Conservation (phyloP, 1,284 basidiomycete species). For the Moesziomyces parantarcticus region DNA sequence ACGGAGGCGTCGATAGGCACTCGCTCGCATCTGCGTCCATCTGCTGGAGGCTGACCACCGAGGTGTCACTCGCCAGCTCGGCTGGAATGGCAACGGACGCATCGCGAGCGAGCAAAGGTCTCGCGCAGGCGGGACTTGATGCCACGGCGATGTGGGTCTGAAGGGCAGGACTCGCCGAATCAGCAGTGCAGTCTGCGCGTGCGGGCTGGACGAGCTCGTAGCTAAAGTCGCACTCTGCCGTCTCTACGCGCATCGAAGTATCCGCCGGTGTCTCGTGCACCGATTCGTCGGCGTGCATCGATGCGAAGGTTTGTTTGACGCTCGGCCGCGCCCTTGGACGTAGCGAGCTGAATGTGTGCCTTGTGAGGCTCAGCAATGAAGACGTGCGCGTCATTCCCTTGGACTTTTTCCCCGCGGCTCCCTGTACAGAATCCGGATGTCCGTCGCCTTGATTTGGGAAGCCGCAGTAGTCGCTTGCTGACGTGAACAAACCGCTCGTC, state of each 20-base stretch:
- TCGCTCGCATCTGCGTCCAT: background rate
- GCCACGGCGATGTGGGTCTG: too few relatives aligned
- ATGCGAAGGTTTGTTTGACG: constrained; percentile 3
- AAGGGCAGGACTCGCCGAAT: too few relatives aligned
- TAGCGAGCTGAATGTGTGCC: constrained; percentile 12
- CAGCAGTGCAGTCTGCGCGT: background rate
- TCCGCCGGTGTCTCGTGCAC: background rate
- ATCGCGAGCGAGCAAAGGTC: background rate
- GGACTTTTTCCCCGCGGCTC: background rate
- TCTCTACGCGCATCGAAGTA: background rate
- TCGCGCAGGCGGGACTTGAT: too few relatives aligned
- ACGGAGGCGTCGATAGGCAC: constrained; percentile 3
- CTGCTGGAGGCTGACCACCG: background rate
- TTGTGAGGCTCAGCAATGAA: constrained; percentile 31
- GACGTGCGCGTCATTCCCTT: constrained; percentile 13
- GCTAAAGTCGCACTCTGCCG: constrained; percentile 21
- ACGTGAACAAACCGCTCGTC: background rate
- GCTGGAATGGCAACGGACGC: background rate
- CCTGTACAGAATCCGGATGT: background rate
- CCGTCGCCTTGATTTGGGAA: background rate
- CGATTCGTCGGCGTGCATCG: background rate
- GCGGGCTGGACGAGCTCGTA: constrained; percentile 23
- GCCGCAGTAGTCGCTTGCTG: background rate
- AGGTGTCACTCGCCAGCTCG: background rate
- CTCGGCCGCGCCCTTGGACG: constrained; percentile 9